Conservation (phyloP, 2,329 filamentous ascomycete species). For the Raffaelea albimanens region DNA sequence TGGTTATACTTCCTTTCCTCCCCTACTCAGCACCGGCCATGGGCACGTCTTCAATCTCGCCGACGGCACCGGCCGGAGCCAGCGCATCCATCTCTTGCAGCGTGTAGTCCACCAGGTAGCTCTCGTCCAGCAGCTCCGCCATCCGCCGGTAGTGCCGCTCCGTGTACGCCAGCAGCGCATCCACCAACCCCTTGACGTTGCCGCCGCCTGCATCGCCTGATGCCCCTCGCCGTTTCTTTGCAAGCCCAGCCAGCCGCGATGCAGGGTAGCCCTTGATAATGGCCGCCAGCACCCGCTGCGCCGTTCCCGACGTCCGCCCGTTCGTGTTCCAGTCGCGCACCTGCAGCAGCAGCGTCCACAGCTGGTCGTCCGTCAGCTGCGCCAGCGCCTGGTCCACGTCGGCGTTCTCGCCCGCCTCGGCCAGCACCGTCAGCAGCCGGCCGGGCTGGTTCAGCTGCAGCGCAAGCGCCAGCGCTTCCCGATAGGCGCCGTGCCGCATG, state of each 20-base stretch:
- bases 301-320: conserved; percentile 71
- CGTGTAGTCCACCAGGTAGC: conserved; percentile 89
- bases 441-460: conserved; percentile 91
- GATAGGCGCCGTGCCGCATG: conserved; percentile 77
- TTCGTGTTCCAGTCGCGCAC: conserved; percentile 98
- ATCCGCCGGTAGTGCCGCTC: conserved; percentile 85
- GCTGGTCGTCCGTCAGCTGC: conserved; percentile 72
- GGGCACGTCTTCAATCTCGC: conserved; percentile 12
- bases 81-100: conserved; percentile 83
- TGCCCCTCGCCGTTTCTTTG: conserved; percentile 41
- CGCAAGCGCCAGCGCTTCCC: conserved; percentile 85
- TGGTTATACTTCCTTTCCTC: background rate
- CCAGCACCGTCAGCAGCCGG: conserved; percentile 76
- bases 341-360: conserved; percentile 72
- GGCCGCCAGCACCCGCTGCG: conserved; percentile 75
- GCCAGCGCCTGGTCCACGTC: conserved; percentile 77
- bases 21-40: conserved; percentile 12
- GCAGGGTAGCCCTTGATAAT: conserved; percentile 75
- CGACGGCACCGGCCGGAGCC: conserved; percentile 26
- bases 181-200: conserved; percentile 74
- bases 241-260: conserved; percentile 43
- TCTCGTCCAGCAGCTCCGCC: conserved; percentile 88
- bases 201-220: conserved; percentile 21
- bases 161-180: conserved; percentile 82
- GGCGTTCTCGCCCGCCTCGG: conserved; percentile 52